Evolutionary conservation across 1,284 basidiomycete genomes (phyloP).

Genomic region (Vanrija humicola): DNA sequence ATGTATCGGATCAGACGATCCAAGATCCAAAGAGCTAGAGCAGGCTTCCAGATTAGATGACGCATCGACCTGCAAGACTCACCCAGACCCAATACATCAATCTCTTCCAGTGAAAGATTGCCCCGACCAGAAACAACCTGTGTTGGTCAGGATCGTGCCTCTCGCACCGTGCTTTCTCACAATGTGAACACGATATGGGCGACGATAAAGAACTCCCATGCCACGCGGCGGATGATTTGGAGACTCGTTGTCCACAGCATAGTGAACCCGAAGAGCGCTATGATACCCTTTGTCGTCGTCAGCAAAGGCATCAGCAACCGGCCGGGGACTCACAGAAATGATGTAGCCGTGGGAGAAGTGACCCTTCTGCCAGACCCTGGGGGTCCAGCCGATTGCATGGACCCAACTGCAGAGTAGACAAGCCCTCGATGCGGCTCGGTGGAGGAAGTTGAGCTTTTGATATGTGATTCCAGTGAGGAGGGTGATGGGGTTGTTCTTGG

Average conservation of each 20-base stretch:
- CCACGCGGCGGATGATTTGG: slow-evolving; percentile 46
- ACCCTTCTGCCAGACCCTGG: slow-evolving; percentile 17
- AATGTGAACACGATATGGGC: slow-evolving; percentile 52
- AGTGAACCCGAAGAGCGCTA: slow-evolving; percentile 46
- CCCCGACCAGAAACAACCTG: slow-evolving; percentile 38
- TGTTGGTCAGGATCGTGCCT: background rate
- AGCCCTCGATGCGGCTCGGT: slow-evolving; percentile 45
- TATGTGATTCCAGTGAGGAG: slow-evolving; percentile 48
- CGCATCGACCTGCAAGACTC: slow-evolving; percentile 3
- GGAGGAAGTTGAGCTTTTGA: slow-evolving; percentile 51
- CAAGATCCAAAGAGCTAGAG: slow-evolving; percentile 50
- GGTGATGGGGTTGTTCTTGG: slow-evolving; percentile 49
- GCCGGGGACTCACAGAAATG: slow-evolving; percentile 19
- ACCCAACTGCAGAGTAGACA: slow-evolving; percentile 39
- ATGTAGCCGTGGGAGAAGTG: slow-evolving; percentile 20
- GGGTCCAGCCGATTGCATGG: slow-evolving; percentile 35
- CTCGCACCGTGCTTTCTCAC: slow-evolving; percentile 12
- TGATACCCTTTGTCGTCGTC: slow-evolving; percentile 18
- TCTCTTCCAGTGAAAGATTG: slow-evolving; percentile 37
- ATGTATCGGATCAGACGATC: slow-evolving; percentile 58
- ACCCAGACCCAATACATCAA: slow-evolving; percentile 37
- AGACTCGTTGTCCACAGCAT: slow-evolving; percentile 52
- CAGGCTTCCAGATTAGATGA: slow-evolving; percentile 21
- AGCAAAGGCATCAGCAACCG: too few species aligned
- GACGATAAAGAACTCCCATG: slow-evolving; percentile 56